phyloP scores from a whole-genome alignment of 305 asterid genomes.

The Fraxinus floribunda region DNA sequence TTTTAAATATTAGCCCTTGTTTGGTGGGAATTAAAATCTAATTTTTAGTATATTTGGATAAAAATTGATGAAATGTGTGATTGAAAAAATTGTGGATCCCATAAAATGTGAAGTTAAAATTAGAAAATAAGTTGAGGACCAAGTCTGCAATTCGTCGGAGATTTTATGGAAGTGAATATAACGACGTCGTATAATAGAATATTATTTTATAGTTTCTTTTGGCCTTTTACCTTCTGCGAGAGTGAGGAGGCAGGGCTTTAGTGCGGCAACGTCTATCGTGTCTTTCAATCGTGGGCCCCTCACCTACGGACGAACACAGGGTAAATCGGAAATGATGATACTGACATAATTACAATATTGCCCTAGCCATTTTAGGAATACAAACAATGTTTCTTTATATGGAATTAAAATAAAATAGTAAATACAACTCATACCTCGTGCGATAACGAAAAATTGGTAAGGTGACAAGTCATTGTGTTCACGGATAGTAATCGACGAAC shows the following conservation, averaged over 20 bases:
- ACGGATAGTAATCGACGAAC: conserved; percentile 65
- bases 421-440: conserved; percentile 58
- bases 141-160: conserved; percentile 10
- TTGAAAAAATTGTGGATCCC: too few species aligned
- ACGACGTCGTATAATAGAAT: conserved; percentile 26
- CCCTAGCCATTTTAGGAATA: neutral
- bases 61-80: too few species aligned
- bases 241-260: conserved; percentile 83
- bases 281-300: conserved; percentile 90
- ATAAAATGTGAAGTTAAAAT: too few species aligned
- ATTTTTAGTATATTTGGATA: too few species aligned
- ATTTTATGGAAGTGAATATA: neutral
- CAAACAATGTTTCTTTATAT: neutral
- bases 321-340: conserved; percentile 16
- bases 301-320: conserved; percentile 39
- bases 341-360: neutral
- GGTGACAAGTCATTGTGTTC: conserved; percentile 55
- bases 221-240: conserved; percentile 66
- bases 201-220: neutral
- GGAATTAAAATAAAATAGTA: neutral
- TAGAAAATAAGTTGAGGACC: conserved; percentile 24
- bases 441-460: conserved; percentile 63
- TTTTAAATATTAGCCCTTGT: too few species aligned
- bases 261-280: conserved; percentile 88
- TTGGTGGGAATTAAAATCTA: too few species aligned